phyloP scores from a whole-genome alignment of 148 eudicot species.

The Rhododendron williamsianum region DNA sequence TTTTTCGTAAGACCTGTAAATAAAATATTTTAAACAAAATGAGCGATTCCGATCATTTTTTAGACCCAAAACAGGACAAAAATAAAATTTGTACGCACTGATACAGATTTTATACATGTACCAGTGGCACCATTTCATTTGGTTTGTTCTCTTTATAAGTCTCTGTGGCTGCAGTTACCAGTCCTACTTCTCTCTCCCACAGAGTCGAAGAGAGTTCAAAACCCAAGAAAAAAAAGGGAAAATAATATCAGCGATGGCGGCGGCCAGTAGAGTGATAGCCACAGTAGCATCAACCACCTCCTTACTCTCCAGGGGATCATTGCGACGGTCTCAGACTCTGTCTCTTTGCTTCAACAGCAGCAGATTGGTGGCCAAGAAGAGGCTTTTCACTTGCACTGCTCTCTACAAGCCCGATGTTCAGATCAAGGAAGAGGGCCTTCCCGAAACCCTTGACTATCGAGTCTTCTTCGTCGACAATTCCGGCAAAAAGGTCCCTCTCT shows the following conservation, averaged over 20 bases:
- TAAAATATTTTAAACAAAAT: no score
- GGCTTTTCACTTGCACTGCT: constrained; percentile 54
- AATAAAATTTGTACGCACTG: no score
- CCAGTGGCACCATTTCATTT: background rate
- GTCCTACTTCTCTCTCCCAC: background rate
- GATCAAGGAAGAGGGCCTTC: constrained; percentile 49
- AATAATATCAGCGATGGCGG: constrained; percentile 32
- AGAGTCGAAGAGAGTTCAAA: background rate
- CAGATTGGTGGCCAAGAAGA: constrained; percentile 28
- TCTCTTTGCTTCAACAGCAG: constrained; percentile 29
- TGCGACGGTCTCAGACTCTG: constrained; percentile 19
- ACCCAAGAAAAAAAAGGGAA: no score
- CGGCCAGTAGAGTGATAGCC: constrained; percentile 49
- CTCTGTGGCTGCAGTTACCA: background rate
- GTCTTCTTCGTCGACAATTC: constrained; percentile 64
- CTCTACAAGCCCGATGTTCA: constrained; percentile 48
- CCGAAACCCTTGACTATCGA: constrained; percentile 81
- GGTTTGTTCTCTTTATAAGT: background rate
- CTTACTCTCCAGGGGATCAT: constrained; percentile 37
- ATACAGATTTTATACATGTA: no score
- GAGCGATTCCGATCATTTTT: no score
- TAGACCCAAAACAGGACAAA: no score
- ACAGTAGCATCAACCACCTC: constrained; percentile 33
- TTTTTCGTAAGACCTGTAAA: no score
- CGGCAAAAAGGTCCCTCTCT: constrained; percentile 55